phyloP scores from a whole-genome alignment of 768 basidiomycete genomes.

The Phylloporus scabripes region DNA sequence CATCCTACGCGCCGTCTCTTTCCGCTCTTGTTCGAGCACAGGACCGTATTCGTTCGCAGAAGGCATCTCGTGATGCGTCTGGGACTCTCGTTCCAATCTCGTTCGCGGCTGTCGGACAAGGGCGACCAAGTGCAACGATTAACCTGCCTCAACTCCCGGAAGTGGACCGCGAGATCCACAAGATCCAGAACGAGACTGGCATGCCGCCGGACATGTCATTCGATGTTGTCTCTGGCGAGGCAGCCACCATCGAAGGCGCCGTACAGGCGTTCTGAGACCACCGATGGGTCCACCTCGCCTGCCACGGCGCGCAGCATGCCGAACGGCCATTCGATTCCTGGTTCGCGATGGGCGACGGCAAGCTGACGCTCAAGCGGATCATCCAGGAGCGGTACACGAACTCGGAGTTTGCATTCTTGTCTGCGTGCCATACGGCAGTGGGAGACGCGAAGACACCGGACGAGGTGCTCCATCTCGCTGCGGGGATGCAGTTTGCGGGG shows the following conservation, averaged over 20 bases:
- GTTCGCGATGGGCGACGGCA: not conserved
- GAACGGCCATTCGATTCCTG: not conserved
- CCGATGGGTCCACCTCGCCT: not conserved
- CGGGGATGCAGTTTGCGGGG: not conserved
- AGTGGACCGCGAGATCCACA: not conserved
- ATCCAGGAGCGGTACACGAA: not conserved
- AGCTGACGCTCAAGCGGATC: not conserved
- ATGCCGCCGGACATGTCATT: not conserved
- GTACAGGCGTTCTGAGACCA: not conserved
- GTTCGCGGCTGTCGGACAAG: not conserved
- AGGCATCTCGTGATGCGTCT: not conserved
- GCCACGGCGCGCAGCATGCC: not conserved
- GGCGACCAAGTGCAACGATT: not conserved
- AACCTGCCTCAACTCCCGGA: not conserved
- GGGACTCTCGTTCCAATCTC: too few species aligned
- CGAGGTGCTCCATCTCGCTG: conserved; percentile 1
- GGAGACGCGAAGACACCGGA: not conserved
- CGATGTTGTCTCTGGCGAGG: not conserved
- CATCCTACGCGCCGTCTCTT: not conserved
- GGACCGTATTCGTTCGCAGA: not conserved
- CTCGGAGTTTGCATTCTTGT: not conserved
- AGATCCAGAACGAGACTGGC: not conserved
- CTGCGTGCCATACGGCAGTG: not conserved
- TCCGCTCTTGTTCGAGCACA: not conserved
- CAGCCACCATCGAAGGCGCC: not conserved